Evolutionary conservation across 345 rosid genomes (phyloP), one percentile per base, ranked within the genome.

Genomic region (Chamaenerion angustifolium): DNA sequence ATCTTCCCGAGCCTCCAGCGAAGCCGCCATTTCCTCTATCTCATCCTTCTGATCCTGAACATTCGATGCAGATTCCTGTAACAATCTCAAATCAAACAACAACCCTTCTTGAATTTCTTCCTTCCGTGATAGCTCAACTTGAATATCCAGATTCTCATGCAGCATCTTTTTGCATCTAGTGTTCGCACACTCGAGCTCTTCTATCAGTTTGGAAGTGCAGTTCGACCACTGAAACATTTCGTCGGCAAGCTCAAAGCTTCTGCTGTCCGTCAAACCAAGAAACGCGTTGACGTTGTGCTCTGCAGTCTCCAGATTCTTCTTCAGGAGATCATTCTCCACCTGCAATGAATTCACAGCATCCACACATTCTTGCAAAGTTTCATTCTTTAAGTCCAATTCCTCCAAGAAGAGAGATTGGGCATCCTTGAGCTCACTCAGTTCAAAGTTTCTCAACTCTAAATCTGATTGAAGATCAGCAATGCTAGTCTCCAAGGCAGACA

Each of bases 51-150:
- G 78, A 64, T 92, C 98, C 56, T 65, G 80, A 13, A 74, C 67
- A 56, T 60, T 78, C 49, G 96, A 86, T 53, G 93, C 87, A 60
- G 98, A 83, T 58, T 86, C 98, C 62, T 90, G 98, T 63, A 90
- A 61, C 57, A 83, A 67, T 68, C 93, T 80, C 50, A 86, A 69
- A 69, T 92, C 95, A 75, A 92, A 92, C 62, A 66, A 71, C 58
- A 92, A 60, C 53, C 96, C 98, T 49, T 76, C 74, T 17, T 86
- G 55, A 67, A 92, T 72, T 41, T 82, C 88, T 59, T 92, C 89
- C 60, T 86, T 92, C 75, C 96, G 82, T 46, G 61, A 59, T 67
- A 83, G 58, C 74, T 92, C 93, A 49, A 67, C 70, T 51, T 63
- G 79, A 57, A 86, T 86, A 64, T 40, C 67, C 40, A 31, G 49